Evolutionary conservation across 2,329 filamentous ascomycete genomes (phyloP).

Genomic region (Ophiostoma sp.): DNA sequence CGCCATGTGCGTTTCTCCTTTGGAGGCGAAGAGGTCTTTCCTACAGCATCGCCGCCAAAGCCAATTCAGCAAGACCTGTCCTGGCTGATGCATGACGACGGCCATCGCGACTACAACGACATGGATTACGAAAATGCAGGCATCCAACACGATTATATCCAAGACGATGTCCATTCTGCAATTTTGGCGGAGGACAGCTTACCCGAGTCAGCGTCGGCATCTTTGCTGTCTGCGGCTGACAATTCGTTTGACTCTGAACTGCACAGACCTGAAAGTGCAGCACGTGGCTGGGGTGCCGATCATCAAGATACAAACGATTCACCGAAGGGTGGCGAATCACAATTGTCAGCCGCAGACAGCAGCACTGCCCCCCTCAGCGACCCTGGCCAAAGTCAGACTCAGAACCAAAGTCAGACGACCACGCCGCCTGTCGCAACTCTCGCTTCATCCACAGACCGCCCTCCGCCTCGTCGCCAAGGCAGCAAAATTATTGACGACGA

Average conservation of each 20-base stretch:
- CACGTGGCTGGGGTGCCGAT: slow-evolving; percentile 10
- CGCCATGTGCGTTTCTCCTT: slow-evolving; percentile 59
- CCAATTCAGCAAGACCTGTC: slow-evolving; percentile 21
- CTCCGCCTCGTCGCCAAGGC: slow-evolving; percentile 24
- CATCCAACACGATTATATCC: neutral
- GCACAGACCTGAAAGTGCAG: slow-evolving; percentile 12
- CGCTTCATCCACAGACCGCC: neutral
- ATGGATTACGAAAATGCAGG: neutral
- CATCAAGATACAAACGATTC: neutral
- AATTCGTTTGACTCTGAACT: slow-evolving; percentile 14
- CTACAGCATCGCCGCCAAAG: slow-evolving; percentile 49
- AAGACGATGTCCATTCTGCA: neutral
- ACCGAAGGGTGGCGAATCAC: slow-evolving; percentile 7
- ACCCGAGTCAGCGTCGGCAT: neutral
- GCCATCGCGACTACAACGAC: neutral
- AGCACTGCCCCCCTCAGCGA: slow-evolving; percentile 2
- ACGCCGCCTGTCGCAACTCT: neutral
- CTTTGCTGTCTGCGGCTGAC: slow-evolving; percentile 29
- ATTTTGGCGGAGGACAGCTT: neutral
- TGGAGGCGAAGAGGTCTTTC: slow-evolving; percentile 55
- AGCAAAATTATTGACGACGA: slow-evolving; percentile 34
- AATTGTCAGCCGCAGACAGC: neutral
- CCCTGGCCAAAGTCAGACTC: neutral
- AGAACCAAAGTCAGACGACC: neutral
- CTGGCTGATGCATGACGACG: slow-evolving; percentile 24